Percentiles rank a stretch among this genome's conserved stretches.
Conservation (phyloP, 768 basidiomycete species). For the Floccularia luteovirens region DNA sequence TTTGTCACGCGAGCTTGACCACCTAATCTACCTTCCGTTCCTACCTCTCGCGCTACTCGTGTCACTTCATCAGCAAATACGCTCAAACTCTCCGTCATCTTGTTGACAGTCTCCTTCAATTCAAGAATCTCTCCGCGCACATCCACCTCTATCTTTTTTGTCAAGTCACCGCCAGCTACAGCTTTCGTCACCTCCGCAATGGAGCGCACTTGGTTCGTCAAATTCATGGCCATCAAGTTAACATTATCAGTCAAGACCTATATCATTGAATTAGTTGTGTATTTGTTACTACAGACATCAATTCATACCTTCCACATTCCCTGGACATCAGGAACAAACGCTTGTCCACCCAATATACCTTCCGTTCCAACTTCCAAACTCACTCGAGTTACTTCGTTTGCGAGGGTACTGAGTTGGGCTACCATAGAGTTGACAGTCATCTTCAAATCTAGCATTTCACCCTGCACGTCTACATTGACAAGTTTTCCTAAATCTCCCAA, state of each 20-base stretch:
- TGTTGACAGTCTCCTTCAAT: conserved; percentile 88
- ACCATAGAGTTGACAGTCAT: conserved; percentile 85
- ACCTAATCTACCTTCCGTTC: conserved; percentile 91
- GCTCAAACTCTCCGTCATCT: conserved; percentile 85
- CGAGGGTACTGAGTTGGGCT: conserved; percentile 69
- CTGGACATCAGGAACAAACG: conserved; percentile 84
- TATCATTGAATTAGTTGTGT: neutral
- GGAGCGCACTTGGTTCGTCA: conserved; percentile 84
- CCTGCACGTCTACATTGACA: conserved; percentile 89
- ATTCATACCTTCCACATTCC: conserved; percentile 83
- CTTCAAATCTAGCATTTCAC: conserved; percentile 89
- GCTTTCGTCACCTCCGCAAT: conserved; percentile 92
- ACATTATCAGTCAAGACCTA: conserved; percentile 71
- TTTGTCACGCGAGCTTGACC: conserved; percentile 92
- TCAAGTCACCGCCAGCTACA: conserved; percentile 88
- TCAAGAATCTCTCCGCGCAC: conserved; percentile 90
- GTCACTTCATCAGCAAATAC: conserved; percentile 77
- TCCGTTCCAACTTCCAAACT: conserved; percentile 89
- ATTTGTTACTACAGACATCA: neutral
- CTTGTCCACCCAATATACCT: conserved; percentile 92
- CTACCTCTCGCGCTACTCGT: conserved; percentile 92
- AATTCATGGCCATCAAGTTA: conserved; percentile 84
- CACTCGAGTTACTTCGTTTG: conserved; percentile 85
- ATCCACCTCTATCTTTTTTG: conserved; percentile 88
- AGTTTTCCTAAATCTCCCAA: conserved; percentile 76